Evolutionary conservation across 441 rosid genomes (phyloP).

Genomic region (Erodium chrysanthum): DNA sequence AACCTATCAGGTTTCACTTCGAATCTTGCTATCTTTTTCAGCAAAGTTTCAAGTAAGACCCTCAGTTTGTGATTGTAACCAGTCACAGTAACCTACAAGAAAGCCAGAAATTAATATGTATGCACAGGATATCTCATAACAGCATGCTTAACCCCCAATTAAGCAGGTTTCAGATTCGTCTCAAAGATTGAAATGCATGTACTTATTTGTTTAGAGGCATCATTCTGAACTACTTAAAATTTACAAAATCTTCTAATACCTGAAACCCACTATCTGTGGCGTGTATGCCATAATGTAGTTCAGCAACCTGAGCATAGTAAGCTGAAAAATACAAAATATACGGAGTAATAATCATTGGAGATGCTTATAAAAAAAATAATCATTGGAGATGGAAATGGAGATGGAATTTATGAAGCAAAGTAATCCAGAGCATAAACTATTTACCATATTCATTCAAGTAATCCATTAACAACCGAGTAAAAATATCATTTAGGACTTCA

Average conservation of each 20-base stretch:
- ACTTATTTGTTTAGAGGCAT: neutral
- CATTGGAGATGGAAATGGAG: neutral
- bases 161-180: neutral
- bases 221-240: neutral
- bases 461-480: constrained; percentile 58
- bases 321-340: constrained; percentile 27
- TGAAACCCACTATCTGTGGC: constrained; percentile 48
- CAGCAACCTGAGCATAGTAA: constrained; percentile 81
- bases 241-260: constrained; percentile 24
- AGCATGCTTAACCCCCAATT: neutral
- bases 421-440: constrained; percentile 5
- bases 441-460: constrained; percentile 88
- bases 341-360: neutral
- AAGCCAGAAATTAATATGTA: neutral
- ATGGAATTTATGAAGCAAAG: neutral
- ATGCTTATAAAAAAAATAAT: neutral
- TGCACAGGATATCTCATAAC: neutral
- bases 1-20: constrained; percentile 70
- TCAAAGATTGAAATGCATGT: neutral
- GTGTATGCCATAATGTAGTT: constrained; percentile 47
- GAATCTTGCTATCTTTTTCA: constrained; percentile 56
- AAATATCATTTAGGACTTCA: constrained; percentile 49
- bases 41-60: constrained; percentile 55
- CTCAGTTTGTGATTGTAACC: constrained; percentile 81
- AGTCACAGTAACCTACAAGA: constrained; percentile 44